Conservation (phyloP, 805 yeast genomes). For the Priceomyces haplophilus region DNA sequence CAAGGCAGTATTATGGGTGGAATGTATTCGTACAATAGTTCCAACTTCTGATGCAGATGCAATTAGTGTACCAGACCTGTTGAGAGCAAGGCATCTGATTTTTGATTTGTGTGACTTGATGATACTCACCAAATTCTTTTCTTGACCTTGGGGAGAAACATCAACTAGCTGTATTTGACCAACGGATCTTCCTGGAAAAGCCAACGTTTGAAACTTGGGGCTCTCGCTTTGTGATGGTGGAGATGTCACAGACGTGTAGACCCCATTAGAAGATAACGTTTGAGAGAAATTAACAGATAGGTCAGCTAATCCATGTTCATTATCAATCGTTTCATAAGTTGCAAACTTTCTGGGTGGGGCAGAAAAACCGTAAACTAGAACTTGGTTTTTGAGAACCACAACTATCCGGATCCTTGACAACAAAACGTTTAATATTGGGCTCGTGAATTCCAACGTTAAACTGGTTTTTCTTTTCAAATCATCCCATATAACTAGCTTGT, state of each 20-base stretch:
- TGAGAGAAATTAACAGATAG: constrained; percentile 33
- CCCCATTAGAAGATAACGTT: constrained; percentile 5
- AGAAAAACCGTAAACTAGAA: constrained; percentile 75
- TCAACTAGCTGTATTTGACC: constrained; percentile 84
- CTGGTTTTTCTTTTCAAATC: constrained; percentile 77
- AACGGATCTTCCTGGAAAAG: constrained; percentile 69
- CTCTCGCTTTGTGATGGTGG: constrained; percentile 7
- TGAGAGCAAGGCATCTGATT: constrained; percentile 61
- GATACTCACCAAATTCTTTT: constrained; percentile 60
- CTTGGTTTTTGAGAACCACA: constrained; percentile 64
- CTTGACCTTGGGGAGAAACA: constrained; percentile 62
- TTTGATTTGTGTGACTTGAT: constrained; percentile 74
- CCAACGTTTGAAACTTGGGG: constrained; percentile 51
- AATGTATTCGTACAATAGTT: constrained; percentile 72
- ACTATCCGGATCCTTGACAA: constrained; percentile 74
- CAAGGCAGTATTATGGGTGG: constrained; percentile 63
- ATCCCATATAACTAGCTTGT: constrained; percentile 88
- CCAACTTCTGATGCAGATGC: constrained; percentile 85
- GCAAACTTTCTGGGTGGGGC: constrained; percentile 71
- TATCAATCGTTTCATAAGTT: constrained; percentile 61
- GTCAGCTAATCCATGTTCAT: constrained; percentile 64
- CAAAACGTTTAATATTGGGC: constrained; percentile 70
- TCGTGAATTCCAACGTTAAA: constrained; percentile 68
- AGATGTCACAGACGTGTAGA: constrained; percentile 1
- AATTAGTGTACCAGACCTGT: constrained; percentile 60